These are phyloP conservation scores for Naganishia randhawae DNA, from an alignment of 768 basidiomycete genomes.

Conservation along the genomic window DNA sequence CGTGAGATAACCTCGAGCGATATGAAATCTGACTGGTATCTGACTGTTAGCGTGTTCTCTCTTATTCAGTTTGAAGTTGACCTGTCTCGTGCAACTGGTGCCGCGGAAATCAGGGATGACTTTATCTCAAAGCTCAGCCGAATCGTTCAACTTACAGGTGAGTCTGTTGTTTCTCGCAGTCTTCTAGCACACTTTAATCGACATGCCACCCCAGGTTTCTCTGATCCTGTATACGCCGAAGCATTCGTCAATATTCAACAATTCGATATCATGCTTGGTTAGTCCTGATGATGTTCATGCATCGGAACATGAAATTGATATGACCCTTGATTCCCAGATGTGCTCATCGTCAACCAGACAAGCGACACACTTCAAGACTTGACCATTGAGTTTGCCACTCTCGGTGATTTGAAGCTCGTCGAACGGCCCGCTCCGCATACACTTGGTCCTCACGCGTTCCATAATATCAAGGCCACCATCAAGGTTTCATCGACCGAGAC, in stretches of 20 bases:
- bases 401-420: constrained; percentile 94
- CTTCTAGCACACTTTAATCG: neutral
- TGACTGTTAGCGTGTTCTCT: constrained; percentile 54
- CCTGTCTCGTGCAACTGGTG: constrained; percentile 80
- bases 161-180: constrained; percentile 27
- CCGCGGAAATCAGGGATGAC: constrained; percentile 78
- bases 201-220: constrained; percentile 64
- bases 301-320: neutral
- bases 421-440: constrained; percentile 93
- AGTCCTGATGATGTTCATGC: constrained; percentile 4
- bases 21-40: neutral
- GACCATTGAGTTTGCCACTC: constrained; percentile 92
- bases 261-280: constrained; percentile 90
- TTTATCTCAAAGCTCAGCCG: constrained; percentile 89
- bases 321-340: constrained; percentile 58
- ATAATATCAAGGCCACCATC: constrained; percentile 96
- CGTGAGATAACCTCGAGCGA: constrained; percentile 44
- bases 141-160: constrained; percentile 88
- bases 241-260: constrained; percentile 96
- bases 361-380: constrained; percentile 90
- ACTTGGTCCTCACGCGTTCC: constrained; percentile 92
- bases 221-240: constrained; percentile 96
- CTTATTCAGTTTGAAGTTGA: constrained; percentile 74
- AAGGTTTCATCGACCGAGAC: constrained; percentile 98
- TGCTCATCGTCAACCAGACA: constrained; percentile 94